Base-by-base conservation (phyloP, 2,329 filamentous ascomycete genomes). In the Parastagonospora nodorum region DNA sequence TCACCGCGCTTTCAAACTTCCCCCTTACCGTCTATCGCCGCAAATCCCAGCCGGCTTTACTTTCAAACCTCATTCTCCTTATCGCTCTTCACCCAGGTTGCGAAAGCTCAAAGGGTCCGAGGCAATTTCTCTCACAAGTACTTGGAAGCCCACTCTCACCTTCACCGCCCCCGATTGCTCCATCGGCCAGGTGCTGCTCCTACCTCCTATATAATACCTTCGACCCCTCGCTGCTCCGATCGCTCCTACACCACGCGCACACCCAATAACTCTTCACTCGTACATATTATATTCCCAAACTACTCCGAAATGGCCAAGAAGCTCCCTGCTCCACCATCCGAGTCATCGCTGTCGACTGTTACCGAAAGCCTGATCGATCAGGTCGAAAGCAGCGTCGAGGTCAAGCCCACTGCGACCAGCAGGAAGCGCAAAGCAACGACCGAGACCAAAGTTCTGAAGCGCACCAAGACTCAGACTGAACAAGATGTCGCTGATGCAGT, bases 371-470 rank as follows among this genome's bases (percentile, higher is more conserved):
- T 60, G 4, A 16, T 43, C 10, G 14, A 31, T 14, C 15, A 45
- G 30, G 41, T 36, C 15, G 51, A 59, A n/a, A 29, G 48, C 4
- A 37, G 42, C n/a, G 42, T 50, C 16, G 40, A 19, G 8, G 41
- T 42, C 8, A 57, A 61, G 35, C 27, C 43, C 9, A 12, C 40
- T 16, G 29, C 16, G 2, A 58, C 50, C 15, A 51, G 48, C 28
- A 67, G 44, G 57, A 72, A 72, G 50, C 60, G 69, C 24, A 72
- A 71, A 45, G 68, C 62, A 3, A 60, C 60, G 16, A 50, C 59
- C 8, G 57, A 48, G 1, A 45, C 52, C 11, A 63, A 62, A 40
- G 16, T 45, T 12, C 55, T 52, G 24, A 69, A 64, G 43, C 52
- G 56, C 35, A 55, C 51, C 28, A 61, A 55, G 41, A 53, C 37